Evolutionary conservation across 768 basidiomycete genomes (phyloP).

Genomic region (Multifurca ochricompacta): DNA sequence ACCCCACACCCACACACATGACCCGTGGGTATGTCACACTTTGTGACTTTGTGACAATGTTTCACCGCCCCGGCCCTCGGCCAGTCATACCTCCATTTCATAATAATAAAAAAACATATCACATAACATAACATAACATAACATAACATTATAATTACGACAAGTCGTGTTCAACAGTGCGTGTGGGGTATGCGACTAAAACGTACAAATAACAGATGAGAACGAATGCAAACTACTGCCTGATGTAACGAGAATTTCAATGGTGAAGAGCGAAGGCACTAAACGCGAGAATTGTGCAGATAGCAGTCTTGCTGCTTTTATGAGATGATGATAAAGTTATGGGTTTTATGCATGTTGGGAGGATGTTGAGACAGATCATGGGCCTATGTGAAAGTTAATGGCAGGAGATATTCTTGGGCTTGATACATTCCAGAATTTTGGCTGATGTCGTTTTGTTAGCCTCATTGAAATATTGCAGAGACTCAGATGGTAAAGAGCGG

Average conservation of each 20-base stretch:
- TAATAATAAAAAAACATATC: no score
- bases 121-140: no score
- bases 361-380: conserved; percentile 14
- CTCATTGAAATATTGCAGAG: conserved; percentile 17
- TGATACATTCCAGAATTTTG: conserved; percentile 17
- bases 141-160: conserved; percentile 12
- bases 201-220: conserved; percentile 5
- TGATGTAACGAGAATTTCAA: conserved; percentile 6
- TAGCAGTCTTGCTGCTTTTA: conserved; percentile 15
- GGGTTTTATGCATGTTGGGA: conserved; percentile 9
- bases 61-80: no score
- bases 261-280: conserved; percentile 1
- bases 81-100: not conserved
- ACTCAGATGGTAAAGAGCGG: conserved; percentile 3
- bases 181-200: not conserved
- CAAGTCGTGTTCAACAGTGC: not conserved
- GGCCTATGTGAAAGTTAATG: conserved; percentile 9
- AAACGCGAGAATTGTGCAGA: conserved; percentile 19
- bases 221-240: conserved; percentile 9
- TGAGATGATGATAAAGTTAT: conserved; percentile 18
- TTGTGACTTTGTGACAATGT: no score
- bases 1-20: no score
- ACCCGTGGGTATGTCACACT: no score
- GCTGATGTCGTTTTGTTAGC: not conserved
- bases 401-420: conserved; percentile 14